Evolutionary conservation across 345 rosid genomes (phyloP), one percentile per base, ranked within the genome.

Genomic region (Brassica cretica): DNA sequence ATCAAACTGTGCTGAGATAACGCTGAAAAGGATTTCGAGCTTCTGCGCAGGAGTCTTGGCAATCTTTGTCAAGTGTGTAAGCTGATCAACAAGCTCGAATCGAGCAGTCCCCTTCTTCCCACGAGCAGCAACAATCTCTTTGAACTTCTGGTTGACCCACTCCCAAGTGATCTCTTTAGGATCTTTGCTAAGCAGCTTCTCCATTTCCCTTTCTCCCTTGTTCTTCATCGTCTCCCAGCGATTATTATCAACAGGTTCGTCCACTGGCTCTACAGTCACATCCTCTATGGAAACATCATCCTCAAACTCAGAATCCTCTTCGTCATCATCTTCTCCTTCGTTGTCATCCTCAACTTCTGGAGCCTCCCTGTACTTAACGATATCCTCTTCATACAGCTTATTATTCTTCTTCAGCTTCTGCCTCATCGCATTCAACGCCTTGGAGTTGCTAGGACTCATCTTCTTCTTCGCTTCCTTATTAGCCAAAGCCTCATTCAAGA

Each of bases 11-110:
- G 98, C 98, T 18, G 99, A 91, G 32, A 95, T 85, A 41, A 95
- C 91, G 75, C 92, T 90, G 72, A 95, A 91, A 71, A 93, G 88
- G 74, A 95, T 95, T 82, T 95, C 90, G 75, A 95, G 89, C 84
- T 95, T 95, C 88, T 95, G 99, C 2, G 98, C 97, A 63, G 99
- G 99, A 75, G 99, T 95, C 86, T 90, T 95, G 18, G 99, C 97
- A 77, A 95, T 94, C 88, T 79, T 91, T 2, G 94, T 89, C 90
- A 95, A 76, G 84, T 91, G 90, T 27, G 91, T 89, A 53, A 95
- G 96, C 85, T 95, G 99, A 82, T 95, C 99, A 80, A 95, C 97
- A 82, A 88, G 92, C 79, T 95, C 99, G 72, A 89, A 93, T 77
- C 90, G 83, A 41, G 98, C 99, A 68, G 97, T 95, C 78, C 99